A percentile compares a stretch with the other conserved stretches of the same genome.
phyloP scores from a whole-genome alignment of 257 asterid species.

The Rubia yunnanensis region DNA sequence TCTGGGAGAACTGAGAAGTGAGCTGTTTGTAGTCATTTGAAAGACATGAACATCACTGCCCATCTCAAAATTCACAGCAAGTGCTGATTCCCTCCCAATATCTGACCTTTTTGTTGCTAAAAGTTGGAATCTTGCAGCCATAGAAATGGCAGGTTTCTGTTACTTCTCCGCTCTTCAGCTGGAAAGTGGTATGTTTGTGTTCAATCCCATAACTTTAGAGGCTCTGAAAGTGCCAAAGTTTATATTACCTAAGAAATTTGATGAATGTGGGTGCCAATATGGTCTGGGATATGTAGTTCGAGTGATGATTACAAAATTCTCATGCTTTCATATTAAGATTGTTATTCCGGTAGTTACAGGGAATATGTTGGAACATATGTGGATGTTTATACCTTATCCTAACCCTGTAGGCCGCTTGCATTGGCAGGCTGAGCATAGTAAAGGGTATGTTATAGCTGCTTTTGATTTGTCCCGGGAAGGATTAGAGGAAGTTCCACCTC shows the following conservation, averaged over 20 bases:
- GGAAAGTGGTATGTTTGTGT: neutral
- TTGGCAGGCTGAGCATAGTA: neutral
- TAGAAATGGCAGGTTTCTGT: neutral
- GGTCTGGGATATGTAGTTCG: neutral
- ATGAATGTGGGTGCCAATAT: neutral
- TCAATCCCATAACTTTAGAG: neutral
- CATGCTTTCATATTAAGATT: neutral
- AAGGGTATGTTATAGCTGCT: neutral
- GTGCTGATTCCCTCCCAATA: too few species aligned
- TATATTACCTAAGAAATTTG: neutral
- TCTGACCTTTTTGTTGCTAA: neutral
- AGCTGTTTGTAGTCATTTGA: too few species aligned
- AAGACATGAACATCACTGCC: too few species aligned
- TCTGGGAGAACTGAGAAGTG: neutral
- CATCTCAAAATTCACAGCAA: too few species aligned
- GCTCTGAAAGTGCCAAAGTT: neutral
- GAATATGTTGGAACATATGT: neutral
- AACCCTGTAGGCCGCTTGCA: neutral
- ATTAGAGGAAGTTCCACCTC: neutral
- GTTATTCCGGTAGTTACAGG: neutral
- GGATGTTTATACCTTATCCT: neutral
- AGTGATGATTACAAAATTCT: neutral
- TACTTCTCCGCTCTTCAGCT: neutral
- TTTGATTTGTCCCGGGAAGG: neutral
- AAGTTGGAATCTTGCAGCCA: neutral